Evolutionary conservation across 108 stramenopile species (phyloP), one percentile per base, ranked within the genome.

Genomic region (Licmophora abbreviata): DNA sequence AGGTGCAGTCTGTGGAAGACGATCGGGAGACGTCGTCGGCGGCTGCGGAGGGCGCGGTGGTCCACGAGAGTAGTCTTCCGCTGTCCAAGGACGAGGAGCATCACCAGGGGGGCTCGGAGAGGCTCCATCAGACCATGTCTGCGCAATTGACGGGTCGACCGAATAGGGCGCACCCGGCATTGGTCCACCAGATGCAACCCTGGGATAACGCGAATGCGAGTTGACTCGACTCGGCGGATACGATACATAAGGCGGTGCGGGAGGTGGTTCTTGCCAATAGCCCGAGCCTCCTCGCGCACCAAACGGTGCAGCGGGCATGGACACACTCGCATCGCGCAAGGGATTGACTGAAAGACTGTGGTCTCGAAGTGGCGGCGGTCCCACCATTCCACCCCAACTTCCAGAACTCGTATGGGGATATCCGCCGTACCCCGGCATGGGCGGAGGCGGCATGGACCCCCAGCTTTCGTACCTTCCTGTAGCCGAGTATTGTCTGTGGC

Each of bases 321-420:
- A 15, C 3, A 20, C 20, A 5, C 38, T 63, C 2, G 77, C 79
- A 25, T 75, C 69, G 2, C 69, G 58, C 2, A 81, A 63, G 8
- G 84, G 79, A 55, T 77, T 70, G 29, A 60, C 51, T 10, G 67
- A 54, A 42, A 69, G 51, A 37, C 60, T 58, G 38, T 77, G 55
- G 21, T 74, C 66, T 44, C 71, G 69, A 3, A 36, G 30, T 27
- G 60, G 50, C 8, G 58, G 50, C 34, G 29, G 28, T 12, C 38
- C 40, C 10, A 40, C 52, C 32, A 47, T 44, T 22, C 35, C 45
- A 18, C n/a, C 38, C 31, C 54, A 68, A 46, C 67, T 64, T 29
- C 62, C 62, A 17, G 73, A 63, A 50, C 54, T 52, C 43, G 53
- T 51, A 69, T 69, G 37, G 29, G 44, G 30, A 48, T 48, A n/a